phyloP scores from a whole-genome alignment of 257 asterid species.

The Handroanthus guayacan region DNA sequence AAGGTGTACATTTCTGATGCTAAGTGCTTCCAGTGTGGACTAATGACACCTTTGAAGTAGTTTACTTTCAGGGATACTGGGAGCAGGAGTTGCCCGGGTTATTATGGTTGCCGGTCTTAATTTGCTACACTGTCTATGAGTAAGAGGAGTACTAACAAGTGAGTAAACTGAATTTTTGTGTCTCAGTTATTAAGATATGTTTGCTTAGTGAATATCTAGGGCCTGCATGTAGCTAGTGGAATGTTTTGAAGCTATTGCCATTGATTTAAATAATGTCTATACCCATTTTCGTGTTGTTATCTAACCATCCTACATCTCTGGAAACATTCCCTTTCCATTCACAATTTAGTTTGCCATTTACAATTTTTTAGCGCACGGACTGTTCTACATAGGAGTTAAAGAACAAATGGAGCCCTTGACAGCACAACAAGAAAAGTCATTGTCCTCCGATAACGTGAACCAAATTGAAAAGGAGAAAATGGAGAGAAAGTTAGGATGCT shows the following conservation, averaged over 20 bases:
- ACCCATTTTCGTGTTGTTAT: constrained; percentile 14
- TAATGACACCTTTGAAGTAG: constrained; percentile 69
- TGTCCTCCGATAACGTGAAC: constrained; percentile 56
- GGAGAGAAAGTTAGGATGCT: constrained; percentile 51
- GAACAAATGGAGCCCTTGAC: constrained; percentile 71
- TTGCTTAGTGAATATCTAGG: constrained; percentile 12
- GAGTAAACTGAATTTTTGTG: constrained; percentile 44
- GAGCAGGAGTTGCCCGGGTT: constrained; percentile 78
- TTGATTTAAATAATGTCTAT: constrained; percentile 2
- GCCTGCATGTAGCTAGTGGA: constrained; percentile 19
- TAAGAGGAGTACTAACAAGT: constrained; percentile 66
- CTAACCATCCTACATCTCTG: constrained; percentile 19
- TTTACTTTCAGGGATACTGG: constrained; percentile 79
- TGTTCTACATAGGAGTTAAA: constrained; percentile 55
- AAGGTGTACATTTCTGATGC: constrained; percentile 6
- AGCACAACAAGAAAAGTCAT: constrained; percentile 57
- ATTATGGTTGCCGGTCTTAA: constrained; percentile 80
- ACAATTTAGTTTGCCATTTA: constrained; percentile 13
- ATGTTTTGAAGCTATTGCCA: constrained; percentile 18
- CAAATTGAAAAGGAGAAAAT: constrained; percentile 46
- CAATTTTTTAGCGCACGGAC: constrained; percentile 29
- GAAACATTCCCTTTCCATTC: constrained; percentile 19
- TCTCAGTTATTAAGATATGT: not conserved
- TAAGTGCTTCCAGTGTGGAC: constrained; percentile 45
- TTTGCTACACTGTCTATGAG: constrained; percentile 70